phyloP scores from a whole-genome alignment of 192 early-diverging fungal species.

The Backusella tuberculispora region DNA sequence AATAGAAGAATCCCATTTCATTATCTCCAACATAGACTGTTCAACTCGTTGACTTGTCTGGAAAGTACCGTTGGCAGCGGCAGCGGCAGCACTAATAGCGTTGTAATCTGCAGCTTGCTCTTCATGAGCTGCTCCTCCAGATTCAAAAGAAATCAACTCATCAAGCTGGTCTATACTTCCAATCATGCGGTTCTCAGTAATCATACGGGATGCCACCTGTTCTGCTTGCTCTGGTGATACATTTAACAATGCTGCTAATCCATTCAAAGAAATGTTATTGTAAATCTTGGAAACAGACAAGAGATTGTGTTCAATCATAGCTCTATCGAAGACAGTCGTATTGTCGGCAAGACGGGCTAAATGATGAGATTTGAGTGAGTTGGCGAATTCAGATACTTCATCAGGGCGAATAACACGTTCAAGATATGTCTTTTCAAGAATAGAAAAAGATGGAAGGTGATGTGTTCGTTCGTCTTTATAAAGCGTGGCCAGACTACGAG shows the following conservation, averaged over 20 bases:
- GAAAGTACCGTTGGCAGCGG: conserved; percentile 34
- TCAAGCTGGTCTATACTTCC: conserved; percentile 95
- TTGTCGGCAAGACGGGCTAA: conserved; percentile 72
- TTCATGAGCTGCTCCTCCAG: conserved; percentile 41
- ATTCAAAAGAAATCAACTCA: conserved; percentile 81
- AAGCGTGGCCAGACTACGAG: conserved; percentile 84
- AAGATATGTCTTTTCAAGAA: conserved; percentile 96
- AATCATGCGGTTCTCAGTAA: conserved; percentile 85
- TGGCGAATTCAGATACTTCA: conserved; percentile 82
- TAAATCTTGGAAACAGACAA: conserved; percentile 90
- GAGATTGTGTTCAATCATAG: conserved; percentile 95
- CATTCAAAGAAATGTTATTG: conserved; percentile 88
- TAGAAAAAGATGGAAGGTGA: conserved; percentile 68
- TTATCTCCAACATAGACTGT: conserved; percentile 48
- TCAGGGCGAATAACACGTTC: conserved; percentile 79
- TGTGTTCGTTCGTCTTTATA: conserved; percentile 92
- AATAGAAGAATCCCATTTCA: conserved; percentile 60
- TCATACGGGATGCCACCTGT: conserved; percentile 83
- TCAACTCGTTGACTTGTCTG: conserved; percentile 29
- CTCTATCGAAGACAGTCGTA: conserved; percentile 85
- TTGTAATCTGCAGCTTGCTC: conserved; percentile 30
- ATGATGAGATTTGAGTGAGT: conserved; percentile 78
- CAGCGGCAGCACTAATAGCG: conserved; percentile 34
- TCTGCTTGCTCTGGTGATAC: conserved; percentile 85
- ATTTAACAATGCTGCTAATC: conserved; percentile 78